Evolutionary conservation across 1,139 yeast species (phyloP), one percentile per base, ranked within the genome.

Genomic region (Debaryomycetaceae sp.): DNA sequence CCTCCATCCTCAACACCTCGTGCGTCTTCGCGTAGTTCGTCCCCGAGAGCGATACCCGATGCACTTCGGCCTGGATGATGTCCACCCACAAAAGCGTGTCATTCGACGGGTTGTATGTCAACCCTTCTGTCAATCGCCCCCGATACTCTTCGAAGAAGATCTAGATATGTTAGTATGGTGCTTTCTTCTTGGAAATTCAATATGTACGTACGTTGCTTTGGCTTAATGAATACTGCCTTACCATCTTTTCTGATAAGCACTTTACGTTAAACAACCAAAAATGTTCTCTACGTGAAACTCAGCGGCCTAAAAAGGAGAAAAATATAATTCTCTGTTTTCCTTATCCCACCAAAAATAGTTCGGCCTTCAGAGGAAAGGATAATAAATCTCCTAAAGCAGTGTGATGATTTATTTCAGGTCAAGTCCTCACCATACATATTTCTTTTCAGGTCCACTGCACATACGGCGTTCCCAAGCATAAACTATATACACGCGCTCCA

Each of bases 1-100:
- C 74, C 13, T 61, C 57, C 44, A 76, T 66, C 45, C 61, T 57
- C 43, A 80, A 54, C 6, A 65, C 61, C 48, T 78, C 72, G 53
- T 80, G 84, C 3, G 58, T 50, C 39, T 53, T 47, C 9, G 56
- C 59, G 2, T 47, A 46, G 20, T 48, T 45, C 24, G 54, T 52
- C 5, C 55, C 54, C 17, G 59, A 58, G 20, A 65, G 51, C 6
- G 52, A 52, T 3, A 73, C 70, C 39, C 85, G 65, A 56, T 82
- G 85, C 14, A 84, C 70, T 49, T 79, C 75, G 1, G 81, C 88
- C 23, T 63, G 66, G 43, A 75, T 76, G 51, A 85, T 83, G 57
- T 86, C 93, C 2, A 85, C 81, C 90, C 93, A 86, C 37, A 82
- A 60, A 20, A 85, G 62, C 0, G 85, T 66, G 54, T 81, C 71